Evolutionary conservation across 345 rosid species (phyloP).

Genomic region (Aquilaria yunnanensis): DNA sequence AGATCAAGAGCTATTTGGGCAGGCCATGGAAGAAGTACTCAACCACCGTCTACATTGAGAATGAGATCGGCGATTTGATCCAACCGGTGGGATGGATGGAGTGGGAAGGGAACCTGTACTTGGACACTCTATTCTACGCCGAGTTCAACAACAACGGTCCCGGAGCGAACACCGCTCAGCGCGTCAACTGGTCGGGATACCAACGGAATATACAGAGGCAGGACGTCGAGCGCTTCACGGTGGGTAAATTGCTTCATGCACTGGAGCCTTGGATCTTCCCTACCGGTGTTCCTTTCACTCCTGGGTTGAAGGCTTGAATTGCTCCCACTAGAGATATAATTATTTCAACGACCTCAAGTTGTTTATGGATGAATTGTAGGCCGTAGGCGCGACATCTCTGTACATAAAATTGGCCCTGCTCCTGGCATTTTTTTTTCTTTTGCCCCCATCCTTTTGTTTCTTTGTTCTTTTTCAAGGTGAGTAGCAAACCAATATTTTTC

Average conservation of each 20-base stretch:
- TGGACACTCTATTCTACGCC: constrained; percentile 36
- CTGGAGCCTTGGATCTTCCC: neutral
- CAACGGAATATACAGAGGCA: constrained; percentile 21
- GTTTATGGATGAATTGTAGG: too few species aligned
- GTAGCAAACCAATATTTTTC: too few species aligned
- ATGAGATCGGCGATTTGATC: constrained; percentile 38
- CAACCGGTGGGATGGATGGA: constrained; percentile 40
- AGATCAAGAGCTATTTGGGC: constrained; percentile 30
- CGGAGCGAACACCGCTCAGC: constrained; percentile 25
- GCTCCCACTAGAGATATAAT: too few species aligned
- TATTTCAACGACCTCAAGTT: too few species aligned
- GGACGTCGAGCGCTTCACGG: constrained; percentile 31
- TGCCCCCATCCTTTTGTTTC: too few species aligned
- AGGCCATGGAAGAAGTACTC: constrained; percentile 50
- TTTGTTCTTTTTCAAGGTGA: too few species aligned
- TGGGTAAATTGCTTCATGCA: constrained; percentile 2
- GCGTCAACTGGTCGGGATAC: constrained; percentile 44
- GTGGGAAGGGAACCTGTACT: constrained; percentile 23
- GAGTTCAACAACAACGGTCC: constrained; percentile 46
- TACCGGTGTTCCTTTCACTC: neutral
- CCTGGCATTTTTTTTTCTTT: too few species aligned
- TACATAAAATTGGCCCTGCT: too few species aligned
- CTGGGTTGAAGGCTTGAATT: neutral
- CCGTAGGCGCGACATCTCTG: too few species aligned
- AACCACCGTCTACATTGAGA: constrained; percentile 37